Percentiles rank a stretch among this genome's conserved stretches.
These are phyloP conservation scores for Capsicum pubescens DNA, from an alignment of 257 asterid genomes.

Conservation along the genomic window DNA sequence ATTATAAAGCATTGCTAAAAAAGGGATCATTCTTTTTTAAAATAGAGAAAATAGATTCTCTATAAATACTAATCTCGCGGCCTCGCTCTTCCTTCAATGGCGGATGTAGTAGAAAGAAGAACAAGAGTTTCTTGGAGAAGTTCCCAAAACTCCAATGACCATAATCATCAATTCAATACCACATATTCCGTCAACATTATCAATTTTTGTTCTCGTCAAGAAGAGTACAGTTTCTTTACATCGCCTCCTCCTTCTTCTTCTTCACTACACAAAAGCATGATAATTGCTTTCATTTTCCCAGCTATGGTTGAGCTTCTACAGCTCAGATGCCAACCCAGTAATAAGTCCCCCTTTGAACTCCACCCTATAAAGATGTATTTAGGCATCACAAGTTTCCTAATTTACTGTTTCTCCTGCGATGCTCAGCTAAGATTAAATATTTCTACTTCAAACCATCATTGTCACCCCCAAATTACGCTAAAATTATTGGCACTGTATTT, in stretches of 20 bases:
- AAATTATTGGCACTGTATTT: not conserved
- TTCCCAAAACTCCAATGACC: too few species aligned
- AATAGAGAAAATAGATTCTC: too few species aligned
- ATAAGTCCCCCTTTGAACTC: constrained; percentile 7
- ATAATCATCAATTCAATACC: too few species aligned
- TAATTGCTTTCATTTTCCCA: not conserved
- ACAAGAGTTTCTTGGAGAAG: too few species aligned
- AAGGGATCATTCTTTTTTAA: too few species aligned
- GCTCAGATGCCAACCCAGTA: constrained; percentile 5
- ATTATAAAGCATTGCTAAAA: too few species aligned
- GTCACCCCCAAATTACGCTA: not conserved
- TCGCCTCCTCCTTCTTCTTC: not conserved
- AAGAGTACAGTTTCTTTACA: not conserved
- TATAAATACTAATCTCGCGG: too few species aligned
- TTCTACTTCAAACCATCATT: not conserved
- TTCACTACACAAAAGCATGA: too few species aligned
- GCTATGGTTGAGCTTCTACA: constrained; percentile 7
- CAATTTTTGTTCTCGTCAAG: not conserved
- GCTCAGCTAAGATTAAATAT: not conserved
- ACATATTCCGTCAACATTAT: too few species aligned
- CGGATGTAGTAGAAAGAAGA: too few species aligned
- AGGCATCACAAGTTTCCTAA: not conserved
- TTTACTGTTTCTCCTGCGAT: not conserved
- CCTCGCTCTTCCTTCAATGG: too few species aligned
- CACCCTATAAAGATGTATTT: not conserved